These are phyloP conservation scores for Erythrophleum ivorense DNA, from an alignment of 331 rosid genomes.

Conservation along the genomic window DNA sequence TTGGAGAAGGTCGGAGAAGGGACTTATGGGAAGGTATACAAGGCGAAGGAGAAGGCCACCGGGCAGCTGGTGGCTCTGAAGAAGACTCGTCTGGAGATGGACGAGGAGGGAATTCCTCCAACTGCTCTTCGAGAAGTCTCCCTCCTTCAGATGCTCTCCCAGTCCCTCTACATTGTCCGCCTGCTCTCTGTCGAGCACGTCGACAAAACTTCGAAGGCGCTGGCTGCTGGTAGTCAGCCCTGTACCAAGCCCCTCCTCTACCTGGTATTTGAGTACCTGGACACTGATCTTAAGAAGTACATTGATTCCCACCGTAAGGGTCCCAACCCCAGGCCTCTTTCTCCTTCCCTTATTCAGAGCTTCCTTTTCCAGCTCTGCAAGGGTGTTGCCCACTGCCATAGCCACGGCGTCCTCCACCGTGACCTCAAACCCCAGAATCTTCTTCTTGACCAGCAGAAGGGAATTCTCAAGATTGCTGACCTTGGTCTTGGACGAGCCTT, in stretches of 20 bases:
- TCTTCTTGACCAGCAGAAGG: constrained; percentile 71
- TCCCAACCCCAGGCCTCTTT: constrained; percentile 56
- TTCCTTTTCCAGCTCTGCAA: constrained; percentile 89
- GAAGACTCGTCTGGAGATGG: constrained; percentile 93
- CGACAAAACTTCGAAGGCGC: constrained; percentile 42
- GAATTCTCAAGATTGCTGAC: constrained; percentile 89
- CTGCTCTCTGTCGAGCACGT: constrained; percentile 86
- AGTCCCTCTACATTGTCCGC: constrained; percentile 90
- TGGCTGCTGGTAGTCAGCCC: constrained; percentile 5
- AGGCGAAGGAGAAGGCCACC: constrained; percentile 76
- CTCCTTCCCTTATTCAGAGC: constrained; percentile 63
- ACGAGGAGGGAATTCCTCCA: constrained; percentile 94
- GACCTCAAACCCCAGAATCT: constrained; percentile 96
- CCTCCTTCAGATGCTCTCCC: constrained; percentile 94
- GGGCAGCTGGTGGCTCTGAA: constrained; percentile 90
- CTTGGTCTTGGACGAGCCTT: constrained; percentile 91
- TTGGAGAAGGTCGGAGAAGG: constrained; percentile 98
- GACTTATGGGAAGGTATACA: constrained; percentile 94
- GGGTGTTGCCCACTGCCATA: constrained; percentile 94
- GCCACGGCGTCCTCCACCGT: constrained; percentile 93
- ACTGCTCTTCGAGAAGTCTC: constrained; percentile 93
- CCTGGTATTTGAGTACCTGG: constrained; percentile 88
- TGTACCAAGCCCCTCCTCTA: constrained; percentile 67
- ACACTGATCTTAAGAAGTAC: constrained; percentile 92
- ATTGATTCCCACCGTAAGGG: constrained; percentile 90